These are phyloP conservation scores for Petrea volubilis DNA, from an alignment of 257 asterid genomes.

Conservation along the genomic window DNA sequence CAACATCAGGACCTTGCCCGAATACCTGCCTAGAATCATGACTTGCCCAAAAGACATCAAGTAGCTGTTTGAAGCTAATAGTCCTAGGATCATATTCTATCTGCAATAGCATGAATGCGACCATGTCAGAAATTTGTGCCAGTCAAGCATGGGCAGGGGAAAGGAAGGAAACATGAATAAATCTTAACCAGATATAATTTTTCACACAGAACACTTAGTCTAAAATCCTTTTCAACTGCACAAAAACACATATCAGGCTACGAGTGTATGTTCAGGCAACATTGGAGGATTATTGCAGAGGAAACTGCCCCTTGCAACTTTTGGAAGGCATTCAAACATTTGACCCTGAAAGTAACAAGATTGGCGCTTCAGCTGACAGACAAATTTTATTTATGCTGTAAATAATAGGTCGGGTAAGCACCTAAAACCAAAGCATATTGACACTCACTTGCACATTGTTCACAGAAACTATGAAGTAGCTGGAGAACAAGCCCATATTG, in stretches of 20 bases:
- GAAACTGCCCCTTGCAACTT: neutral
- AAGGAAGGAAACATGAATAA: neutral
- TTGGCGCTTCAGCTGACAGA: neutral
- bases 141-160: neutral
- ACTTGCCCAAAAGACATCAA: constrained; percentile 87
- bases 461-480: neutral
- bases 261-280: constrained; percentile 1
- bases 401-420: neutral
- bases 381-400: neutral
- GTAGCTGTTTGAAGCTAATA: constrained; percentile 66
- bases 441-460: neutral
- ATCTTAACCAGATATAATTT: constrained; percentile 10
- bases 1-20: constrained; percentile 99
- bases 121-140: constrained; percentile 13
- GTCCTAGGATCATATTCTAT: constrained; percentile 75
- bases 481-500: neutral
- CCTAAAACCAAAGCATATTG: neutral
- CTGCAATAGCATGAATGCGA: constrained; percentile 44
- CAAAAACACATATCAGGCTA: neutral
- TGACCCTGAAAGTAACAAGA: neutral
- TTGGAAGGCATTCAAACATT: neutral
- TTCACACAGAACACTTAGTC: constrained; percentile 1
- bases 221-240: constrained; percentile 2
- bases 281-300: neutral
- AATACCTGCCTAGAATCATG: constrained; percentile 97